Percentiles rank a stretch among this genome's conserved stretches.
Evolutionary conservation across 345 rosid genomes (phyloP).

Genomic region (Brassica nigra): DNA sequence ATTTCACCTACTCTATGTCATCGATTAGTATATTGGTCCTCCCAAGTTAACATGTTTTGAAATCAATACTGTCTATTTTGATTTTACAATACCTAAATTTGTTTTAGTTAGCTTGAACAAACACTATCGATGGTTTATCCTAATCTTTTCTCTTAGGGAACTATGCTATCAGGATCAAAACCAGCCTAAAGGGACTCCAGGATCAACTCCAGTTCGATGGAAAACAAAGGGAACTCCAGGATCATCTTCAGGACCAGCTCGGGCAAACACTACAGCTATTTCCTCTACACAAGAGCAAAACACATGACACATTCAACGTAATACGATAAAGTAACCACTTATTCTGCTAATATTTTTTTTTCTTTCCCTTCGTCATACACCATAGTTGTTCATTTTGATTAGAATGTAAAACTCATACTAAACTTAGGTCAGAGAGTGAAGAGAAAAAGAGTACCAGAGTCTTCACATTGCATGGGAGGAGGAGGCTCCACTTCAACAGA

Average conservation of each 20-base stretch:
- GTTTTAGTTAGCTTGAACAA: neutral
- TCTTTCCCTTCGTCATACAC: too few relatives aligned
- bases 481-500: neutral
- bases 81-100: neutral
- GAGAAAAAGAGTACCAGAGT: neutral
- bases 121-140: neutral
- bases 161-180: neutral
- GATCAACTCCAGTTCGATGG: neutral
- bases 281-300: neutral
- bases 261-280: neutral
- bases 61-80: neutral
- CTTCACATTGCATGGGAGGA: neutral
- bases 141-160: neutral
- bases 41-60: neutral
- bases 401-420: too few relatives aligned
- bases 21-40: neutral
- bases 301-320: neutral
- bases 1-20: neutral
- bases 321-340: too few relatives aligned
- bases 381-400: too few relatives aligned
- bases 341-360: neutral
- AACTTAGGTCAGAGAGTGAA: neutral
- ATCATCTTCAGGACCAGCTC: slow-evolving; percentile 6
- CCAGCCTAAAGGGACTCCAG: neutral
- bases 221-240: slow-evolving; percentile 18